Conservation (phyloP, 2,329 filamentous ascomycete species). For the Phoma sp. region DNA sequence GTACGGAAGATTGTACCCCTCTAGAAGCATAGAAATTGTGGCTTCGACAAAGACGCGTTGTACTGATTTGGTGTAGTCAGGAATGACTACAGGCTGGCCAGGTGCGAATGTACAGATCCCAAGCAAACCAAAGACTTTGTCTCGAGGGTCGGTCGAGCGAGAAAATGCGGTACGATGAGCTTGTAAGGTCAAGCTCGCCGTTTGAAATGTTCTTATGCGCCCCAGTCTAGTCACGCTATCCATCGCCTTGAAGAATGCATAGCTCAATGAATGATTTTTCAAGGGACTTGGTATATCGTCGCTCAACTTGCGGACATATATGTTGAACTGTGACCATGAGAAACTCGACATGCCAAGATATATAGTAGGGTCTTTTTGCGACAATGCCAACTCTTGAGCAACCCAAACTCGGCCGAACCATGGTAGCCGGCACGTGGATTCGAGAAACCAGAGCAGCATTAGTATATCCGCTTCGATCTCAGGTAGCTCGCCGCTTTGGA, state of each 20-base stretch:
- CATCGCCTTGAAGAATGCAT: background rate
- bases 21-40: slow-evolving; percentile 8
- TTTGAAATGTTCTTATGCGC: background rate
- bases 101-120: slow-evolving; percentile 12
- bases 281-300: background rate
- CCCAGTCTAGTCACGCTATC: background rate
- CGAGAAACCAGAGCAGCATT: too few relatives aligned
- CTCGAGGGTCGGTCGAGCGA: slow-evolving; percentile 20
- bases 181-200: background rate
- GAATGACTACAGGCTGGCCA: background rate
- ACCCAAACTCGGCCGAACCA: slow-evolving; percentile 23
- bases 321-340: slow-evolving; percentile 5
- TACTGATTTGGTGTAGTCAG: slow-evolving; percentile 20
- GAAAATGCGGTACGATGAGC: background rate
- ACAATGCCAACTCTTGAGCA: slow-evolving; percentile 19
- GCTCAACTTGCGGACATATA: background rate
- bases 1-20: background rate
- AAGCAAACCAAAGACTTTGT: slow-evolving; percentile 23
- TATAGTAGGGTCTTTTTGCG: slow-evolving; percentile 12
- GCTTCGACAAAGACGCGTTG: slow-evolving; percentile 11
- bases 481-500: too few relatives aligned
- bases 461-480: too few relatives aligned
- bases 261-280: background rate
- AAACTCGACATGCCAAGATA: background rate
- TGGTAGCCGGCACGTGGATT: slow-evolving; percentile 1